A percentile compares a stretch with the other conserved stretches of the same genome.
These are phyloP conservation scores for Ophiostoma perfectum DNA, from an alignment of 2,329 filamentous ascomycete genomes.

Conservation along the genomic window DNA sequence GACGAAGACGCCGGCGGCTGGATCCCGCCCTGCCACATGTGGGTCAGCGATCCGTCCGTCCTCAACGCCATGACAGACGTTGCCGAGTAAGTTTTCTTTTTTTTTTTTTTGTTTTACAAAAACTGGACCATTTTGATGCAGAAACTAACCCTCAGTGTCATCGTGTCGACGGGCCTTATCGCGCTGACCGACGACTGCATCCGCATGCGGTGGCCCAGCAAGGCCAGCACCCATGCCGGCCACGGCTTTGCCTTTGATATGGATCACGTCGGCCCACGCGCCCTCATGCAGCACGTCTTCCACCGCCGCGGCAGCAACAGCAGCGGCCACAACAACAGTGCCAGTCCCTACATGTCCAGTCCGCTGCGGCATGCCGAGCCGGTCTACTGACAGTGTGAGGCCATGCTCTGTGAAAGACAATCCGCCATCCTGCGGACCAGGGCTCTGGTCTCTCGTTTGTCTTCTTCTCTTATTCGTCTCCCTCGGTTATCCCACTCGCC, in stretches of 20 bases:
- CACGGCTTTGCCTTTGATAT: slow-evolving; percentile 34
- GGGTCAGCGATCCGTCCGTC: slow-evolving; percentile 71
- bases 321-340: slow-evolving; percentile 24
- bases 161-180: slow-evolving; percentile 84
- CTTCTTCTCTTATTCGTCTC: background rate
- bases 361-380: slow-evolving; percentile 28
- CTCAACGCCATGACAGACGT: slow-evolving; percentile 69
- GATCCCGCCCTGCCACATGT: slow-evolving; percentile 86
- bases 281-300: slow-evolving; percentile 35
- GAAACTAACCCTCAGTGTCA: slow-evolving; percentile 42
- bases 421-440: too few species aligned
- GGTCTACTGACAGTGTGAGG: slow-evolving; percentile 24
- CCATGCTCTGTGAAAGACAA: too few species aligned
- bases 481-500: too few species aligned
- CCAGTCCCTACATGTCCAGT: slow-evolving; percentile 23
- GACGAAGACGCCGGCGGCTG: slow-evolving; percentile 78
- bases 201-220: slow-evolving; percentile 64
- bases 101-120: too few species aligned
- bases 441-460: background rate
- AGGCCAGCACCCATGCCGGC: slow-evolving; percentile 36
- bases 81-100: slow-evolving; percentile 49
- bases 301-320: slow-evolving; percentile 30
- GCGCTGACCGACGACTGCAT: slow-evolving; percentile 89
- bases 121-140: too few species aligned
- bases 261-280: slow-evolving; percentile 36